These are phyloP conservation scores for Acer negundo DNA, from an alignment of 345 rosid species.

Conservation along the genomic window DNA sequence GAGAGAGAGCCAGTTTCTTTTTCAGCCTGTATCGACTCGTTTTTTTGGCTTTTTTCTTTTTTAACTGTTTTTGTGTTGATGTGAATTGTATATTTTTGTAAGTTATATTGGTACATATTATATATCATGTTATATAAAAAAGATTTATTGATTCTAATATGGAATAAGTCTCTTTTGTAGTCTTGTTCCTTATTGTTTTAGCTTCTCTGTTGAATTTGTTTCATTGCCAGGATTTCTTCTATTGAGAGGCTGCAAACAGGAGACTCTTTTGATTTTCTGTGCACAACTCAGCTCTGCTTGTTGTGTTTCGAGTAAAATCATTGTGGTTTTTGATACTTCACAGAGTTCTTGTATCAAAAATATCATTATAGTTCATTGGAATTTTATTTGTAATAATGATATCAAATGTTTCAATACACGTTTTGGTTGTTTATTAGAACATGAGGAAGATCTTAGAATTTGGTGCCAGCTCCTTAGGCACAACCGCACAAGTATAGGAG, in stretches of 20 bases:
- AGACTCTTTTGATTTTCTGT: too few relatives aligned
- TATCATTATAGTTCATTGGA: too few relatives aligned
- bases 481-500: too few relatives aligned
- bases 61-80: constrained; percentile 27
- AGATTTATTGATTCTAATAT: constrained; percentile 30
- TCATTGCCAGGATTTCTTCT: neutral
- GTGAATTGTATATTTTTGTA: constrained; percentile 47
- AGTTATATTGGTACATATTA: constrained; percentile 25
- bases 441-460: neutral
- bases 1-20: too few relatives aligned
- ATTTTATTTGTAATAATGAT: neutral
- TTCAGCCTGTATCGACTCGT: too few relatives aligned
- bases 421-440: neutral
- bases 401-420: too few relatives aligned
- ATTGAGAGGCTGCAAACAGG: neutral
- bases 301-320: neutral
- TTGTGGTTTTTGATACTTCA: neutral
- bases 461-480: too few relatives aligned
- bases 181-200: constrained; percentile 14
- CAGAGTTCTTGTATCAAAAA: neutral
- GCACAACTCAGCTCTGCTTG: neutral
- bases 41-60: neutral
- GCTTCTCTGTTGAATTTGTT: neutral
- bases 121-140: constrained; percentile 39
- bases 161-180: constrained; percentile 18